These are phyloP conservation scores for Monosporascus sp. DNA, from an alignment of 2,329 filamentous ascomycete genomes.

Conservation along the genomic window DNA sequence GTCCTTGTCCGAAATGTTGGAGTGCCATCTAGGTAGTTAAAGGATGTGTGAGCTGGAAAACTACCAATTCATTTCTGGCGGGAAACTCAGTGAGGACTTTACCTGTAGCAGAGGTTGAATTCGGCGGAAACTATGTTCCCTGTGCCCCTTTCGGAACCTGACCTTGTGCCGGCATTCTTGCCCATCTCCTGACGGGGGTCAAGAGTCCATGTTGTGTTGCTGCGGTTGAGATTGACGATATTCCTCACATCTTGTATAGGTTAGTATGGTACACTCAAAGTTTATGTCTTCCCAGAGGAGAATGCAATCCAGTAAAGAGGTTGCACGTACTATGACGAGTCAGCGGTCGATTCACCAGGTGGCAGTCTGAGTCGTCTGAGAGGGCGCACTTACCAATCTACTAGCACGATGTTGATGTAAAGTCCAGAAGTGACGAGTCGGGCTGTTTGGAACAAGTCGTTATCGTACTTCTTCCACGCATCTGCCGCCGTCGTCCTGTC, in stretches of 20 bases:
- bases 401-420: conserved; percentile 73
- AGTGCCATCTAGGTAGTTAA: conserved; percentile 53
- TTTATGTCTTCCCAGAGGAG: too few species aligned
- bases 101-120: conserved; percentile 84
- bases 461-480: conserved; percentile 65
- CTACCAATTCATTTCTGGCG: neutral
- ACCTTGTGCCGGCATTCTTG: conserved; percentile 44
- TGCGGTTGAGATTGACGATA: conserved; percentile 67
- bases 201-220: conserved; percentile 73
- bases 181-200: conserved; percentile 69
- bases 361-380: neutral
- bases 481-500: conserved; percentile 42
- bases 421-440: conserved; percentile 68
- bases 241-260: conserved; percentile 55
- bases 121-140: conserved; percentile 83
- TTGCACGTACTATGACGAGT: too few species aligned
- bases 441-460: conserved; percentile 75
- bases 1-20: conserved; percentile 67
- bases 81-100: neutral
- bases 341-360: neutral
- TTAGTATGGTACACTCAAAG: too few species aligned
- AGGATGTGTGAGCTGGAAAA: neutral
- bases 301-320: neutral
- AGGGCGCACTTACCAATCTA: conserved; percentile 46
- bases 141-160: conserved; percentile 62